Evolutionary conservation across 2,329 filamentous ascomycete genomes (phyloP).

Genomic region (Aplosporella prunicola): DNA sequence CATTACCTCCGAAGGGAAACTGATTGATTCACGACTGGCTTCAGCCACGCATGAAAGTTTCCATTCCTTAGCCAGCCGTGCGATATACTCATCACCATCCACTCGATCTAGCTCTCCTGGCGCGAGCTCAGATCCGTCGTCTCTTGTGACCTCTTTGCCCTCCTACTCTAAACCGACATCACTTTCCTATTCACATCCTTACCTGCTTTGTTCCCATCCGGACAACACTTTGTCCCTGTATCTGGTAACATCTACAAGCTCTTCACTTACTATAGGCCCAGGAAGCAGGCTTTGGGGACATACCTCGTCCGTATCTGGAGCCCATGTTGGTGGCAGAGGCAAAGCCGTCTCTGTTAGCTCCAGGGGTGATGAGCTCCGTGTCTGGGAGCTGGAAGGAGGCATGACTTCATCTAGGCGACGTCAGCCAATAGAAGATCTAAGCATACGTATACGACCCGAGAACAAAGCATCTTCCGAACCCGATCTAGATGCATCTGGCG

Average conservation of each 20-base stretch:
- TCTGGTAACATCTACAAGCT: conserved; percentile 63
- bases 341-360: conserved; percentile 85
- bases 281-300: conserved; percentile 81
- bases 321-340: conserved; percentile 72
- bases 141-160: conserved; percentile 13
- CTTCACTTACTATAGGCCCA: conserved; percentile 56
- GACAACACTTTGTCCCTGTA: conserved; percentile 84
- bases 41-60: conserved; percentile 42
- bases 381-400: conserved; percentile 82
- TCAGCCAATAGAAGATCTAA: conserved; percentile 38
- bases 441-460: conserved; percentile 44
- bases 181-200: conserved; percentile 60
- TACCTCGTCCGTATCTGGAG: conserved; percentile 78
- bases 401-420: conserved; percentile 39
- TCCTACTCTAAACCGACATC: conserved; percentile 36
- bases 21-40: conserved; percentile 41
- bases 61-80: conserved; percentile 32
- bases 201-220: conserved; percentile 70
- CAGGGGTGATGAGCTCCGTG: conserved; percentile 57
- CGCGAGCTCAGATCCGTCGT: not conserved
- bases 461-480: conserved; percentile 11
- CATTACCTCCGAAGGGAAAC: conserved; percentile 43
- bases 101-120: conserved; percentile 14
- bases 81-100: too few species aligned
- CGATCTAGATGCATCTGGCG: conserved; percentile 14